Base-by-base conservation (phyloP, 2,329 filamentous ascomycete species). In the Diaporthe aspalathi region DNA sequence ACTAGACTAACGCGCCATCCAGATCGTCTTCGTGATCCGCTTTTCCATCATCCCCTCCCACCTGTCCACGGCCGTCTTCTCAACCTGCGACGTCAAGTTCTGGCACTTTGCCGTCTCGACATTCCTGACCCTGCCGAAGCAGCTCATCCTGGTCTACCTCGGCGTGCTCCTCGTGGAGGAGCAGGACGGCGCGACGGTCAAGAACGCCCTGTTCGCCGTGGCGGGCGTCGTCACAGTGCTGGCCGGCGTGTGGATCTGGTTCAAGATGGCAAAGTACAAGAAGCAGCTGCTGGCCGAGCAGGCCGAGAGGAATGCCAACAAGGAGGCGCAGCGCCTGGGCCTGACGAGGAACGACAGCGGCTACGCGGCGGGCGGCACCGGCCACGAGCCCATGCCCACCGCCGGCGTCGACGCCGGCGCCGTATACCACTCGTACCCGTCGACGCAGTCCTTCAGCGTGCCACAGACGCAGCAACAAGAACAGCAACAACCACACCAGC, bases 61-160 rank as follows among this genome's bases (percentile, higher is more conserved):
- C 73, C 81, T 84, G 74, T 81, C 80, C 5, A 83, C 82, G 1
- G 82, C 82, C n/a, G 81, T 84, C 35, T 83, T 84, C 72, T 80
- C 82, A 12, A 82, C 81, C 35, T 83, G 81, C 76, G 79, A 82
- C 68, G 81, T 84, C 47, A 80, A 78, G 57, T 84, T 84, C 75
- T 82, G 81, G 80, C 74, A 79, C 67, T 83, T 82, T 65, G 77
- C 80, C 69, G 68, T 83, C 60, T 80, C 82, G 3, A 83, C 81
- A 20, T 79, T 83, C 73, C 68, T 83, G 49, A 82, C 82, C 7
- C 76, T 84, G 2, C 82, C 82, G 3, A 83, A 83, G 73, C 81
- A 83, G 72, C 79, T 83, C 70, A 79, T 83, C 47, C 77, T 83
- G 62, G 81, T 84, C 35, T 83, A 83, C 70, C 74, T 83, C 5